phyloP scores from a whole-genome alignment of 2,329 filamentous ascomycete genomes.

The Camptophora hylomeconis region DNA sequence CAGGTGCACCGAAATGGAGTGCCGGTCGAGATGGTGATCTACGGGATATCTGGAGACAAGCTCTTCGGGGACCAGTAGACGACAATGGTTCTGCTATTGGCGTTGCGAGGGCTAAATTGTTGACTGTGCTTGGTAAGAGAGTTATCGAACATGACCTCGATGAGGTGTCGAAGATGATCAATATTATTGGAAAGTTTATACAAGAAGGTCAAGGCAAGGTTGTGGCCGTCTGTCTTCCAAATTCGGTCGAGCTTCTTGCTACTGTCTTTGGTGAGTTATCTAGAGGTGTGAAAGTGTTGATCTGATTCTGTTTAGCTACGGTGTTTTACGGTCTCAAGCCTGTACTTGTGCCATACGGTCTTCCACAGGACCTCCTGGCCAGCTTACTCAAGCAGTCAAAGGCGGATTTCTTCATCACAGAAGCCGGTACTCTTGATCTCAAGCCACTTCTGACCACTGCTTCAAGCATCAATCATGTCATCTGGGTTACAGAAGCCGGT shows the following conservation, averaged over 20 bases:
- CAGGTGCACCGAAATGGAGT: slow-evolving; percentile 69
- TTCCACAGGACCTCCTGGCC: slow-evolving; percentile 53
- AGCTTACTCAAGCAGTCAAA: slow-evolving; percentile 60
- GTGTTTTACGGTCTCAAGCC: slow-evolving; percentile 78
- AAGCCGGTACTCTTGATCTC: slow-evolving; percentile 76
- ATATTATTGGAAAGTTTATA: slow-evolving; percentile 67
- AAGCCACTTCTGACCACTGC: slow-evolving; percentile 57
- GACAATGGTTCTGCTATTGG: slow-evolving; percentile 44
- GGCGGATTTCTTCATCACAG: slow-evolving; percentile 70
- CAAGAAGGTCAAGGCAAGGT: slow-evolving; percentile 54
- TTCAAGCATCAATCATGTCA: slow-evolving; percentile 58
- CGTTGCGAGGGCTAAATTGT: slow-evolving; percentile 55
- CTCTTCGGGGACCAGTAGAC: slow-evolving; percentile 49
- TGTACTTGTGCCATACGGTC: slow-evolving; percentile 74
- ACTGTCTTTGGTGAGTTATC: slow-evolving; percentile 53
- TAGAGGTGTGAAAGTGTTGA: not conserved
- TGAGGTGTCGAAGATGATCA: slow-evolving; percentile 73
- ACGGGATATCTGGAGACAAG: slow-evolving; percentile 76
- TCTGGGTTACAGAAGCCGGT: slow-evolving; percentile 88
- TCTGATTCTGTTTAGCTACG: slow-evolving; percentile 42
- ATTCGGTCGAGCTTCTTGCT: slow-evolving; percentile 77
- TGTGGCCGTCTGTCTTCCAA: slow-evolving; percentile 82
- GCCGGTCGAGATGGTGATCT: slow-evolving; percentile 77
- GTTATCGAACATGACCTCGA: slow-evolving; percentile 59
- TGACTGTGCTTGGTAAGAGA: slow-evolving; percentile 68